Percentiles rank a stretch among this genome's conserved stretches.
Conservation (phyloP, 2,329 filamentous ascomycete species). For the Trichoderma gracile region DNA sequence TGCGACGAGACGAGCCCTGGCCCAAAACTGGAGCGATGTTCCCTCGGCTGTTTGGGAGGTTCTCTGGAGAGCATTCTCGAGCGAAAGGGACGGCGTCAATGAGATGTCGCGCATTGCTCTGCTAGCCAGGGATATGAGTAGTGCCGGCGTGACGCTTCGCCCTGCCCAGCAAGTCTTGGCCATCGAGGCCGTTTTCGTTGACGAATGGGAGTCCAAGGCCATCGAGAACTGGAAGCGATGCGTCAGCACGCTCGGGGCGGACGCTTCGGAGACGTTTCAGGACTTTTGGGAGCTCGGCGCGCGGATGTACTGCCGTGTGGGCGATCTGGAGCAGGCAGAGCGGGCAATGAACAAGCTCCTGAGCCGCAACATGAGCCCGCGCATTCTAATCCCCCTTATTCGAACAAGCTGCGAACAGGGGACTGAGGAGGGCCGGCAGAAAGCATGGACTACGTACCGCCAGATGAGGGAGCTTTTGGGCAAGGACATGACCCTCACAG, state of each 20-base stretch:
- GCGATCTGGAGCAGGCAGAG: slow-evolving; percentile 61
- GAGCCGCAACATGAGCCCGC: slow-evolving; percentile 50
- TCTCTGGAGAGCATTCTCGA: slow-evolving; percentile 64
- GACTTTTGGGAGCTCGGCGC: slow-evolving; percentile 66
- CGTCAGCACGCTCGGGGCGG: slow-evolving; percentile 53
- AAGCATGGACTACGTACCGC: slow-evolving; percentile 69
- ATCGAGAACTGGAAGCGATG: slow-evolving; percentile 64
- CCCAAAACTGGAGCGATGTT: slow-evolving; percentile 54
- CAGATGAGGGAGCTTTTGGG: slow-evolving; percentile 63
- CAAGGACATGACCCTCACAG: slow-evolving; percentile 63
- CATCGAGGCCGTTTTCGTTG: slow-evolving; percentile 67
- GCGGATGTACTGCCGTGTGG: slow-evolving; percentile 60
- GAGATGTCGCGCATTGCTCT: slow-evolving; percentile 62
- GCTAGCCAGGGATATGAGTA: slow-evolving; percentile 66
- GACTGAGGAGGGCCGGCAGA: slow-evolving; percentile 48
- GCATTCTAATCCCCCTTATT: slow-evolving; percentile 69
- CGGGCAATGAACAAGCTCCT: slow-evolving; percentile 57
- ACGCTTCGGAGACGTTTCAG: slow-evolving; percentile 47
- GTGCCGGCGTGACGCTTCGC: slow-evolving; percentile 56
- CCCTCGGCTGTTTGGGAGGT: slow-evolving; percentile 62
- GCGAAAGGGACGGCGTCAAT: slow-evolving; percentile 53
- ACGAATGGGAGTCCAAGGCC: slow-evolving; percentile 60
- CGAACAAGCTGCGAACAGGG: slow-evolving; percentile 60
- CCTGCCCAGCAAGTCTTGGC: slow-evolving; percentile 63
- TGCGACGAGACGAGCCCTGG: slow-evolving; percentile 46